Conservation (phyloP, 371 early-diverging fungal genomes). For the Chytridiales sp. region DNA sequence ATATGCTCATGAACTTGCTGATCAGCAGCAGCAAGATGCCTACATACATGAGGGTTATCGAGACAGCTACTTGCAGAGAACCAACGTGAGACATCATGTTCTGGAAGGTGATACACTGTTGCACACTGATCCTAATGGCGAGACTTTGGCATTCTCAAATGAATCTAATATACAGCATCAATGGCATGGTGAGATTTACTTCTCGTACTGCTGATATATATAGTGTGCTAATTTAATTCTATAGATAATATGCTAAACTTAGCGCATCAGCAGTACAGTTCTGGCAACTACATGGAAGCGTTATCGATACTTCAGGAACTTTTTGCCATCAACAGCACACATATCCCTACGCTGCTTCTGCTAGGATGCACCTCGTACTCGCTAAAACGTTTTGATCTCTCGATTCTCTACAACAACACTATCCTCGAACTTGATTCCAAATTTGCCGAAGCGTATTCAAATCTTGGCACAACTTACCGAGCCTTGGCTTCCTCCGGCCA, state of each 20-base stretch:
- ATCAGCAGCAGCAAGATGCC: too few species aligned
- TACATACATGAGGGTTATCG: too few species aligned
- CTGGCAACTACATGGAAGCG: slow-evolving; percentile 35
- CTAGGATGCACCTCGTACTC: slow-evolving; percentile 88
- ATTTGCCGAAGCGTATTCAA: slow-evolving; percentile 90
- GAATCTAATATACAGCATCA: too few species aligned
- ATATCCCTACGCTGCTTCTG: slow-evolving; percentile 79
- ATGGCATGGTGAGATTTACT: too few species aligned
- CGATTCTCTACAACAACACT: slow-evolving; percentile 73
- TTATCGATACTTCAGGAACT: slow-evolving; percentile 65
- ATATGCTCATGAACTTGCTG: too few species aligned
- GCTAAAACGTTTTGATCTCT: slow-evolving; percentile 66
- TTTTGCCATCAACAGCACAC: slow-evolving; percentile 61
- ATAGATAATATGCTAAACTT: slow-evolving; percentile 31
- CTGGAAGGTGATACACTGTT: too few species aligned
- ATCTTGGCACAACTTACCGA: slow-evolving; percentile 85
- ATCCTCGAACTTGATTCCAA: slow-evolving; percentile 77
- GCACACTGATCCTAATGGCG: too few species aligned
- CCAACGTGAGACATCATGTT: too few species aligned
- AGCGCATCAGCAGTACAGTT: slow-evolving; percentile 45
- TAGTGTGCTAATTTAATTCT: too few species aligned
- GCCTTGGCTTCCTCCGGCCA: slow-evolving; percentile 54
- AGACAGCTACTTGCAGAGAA: too few species aligned
- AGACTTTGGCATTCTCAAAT: too few species aligned
- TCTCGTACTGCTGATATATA: too few species aligned